A percentile compares a stretch with the other conserved stretches of the same genome.
phyloP scores from a whole-genome alignment of 345 rosid species.

The Garcia nutans region DNA sequence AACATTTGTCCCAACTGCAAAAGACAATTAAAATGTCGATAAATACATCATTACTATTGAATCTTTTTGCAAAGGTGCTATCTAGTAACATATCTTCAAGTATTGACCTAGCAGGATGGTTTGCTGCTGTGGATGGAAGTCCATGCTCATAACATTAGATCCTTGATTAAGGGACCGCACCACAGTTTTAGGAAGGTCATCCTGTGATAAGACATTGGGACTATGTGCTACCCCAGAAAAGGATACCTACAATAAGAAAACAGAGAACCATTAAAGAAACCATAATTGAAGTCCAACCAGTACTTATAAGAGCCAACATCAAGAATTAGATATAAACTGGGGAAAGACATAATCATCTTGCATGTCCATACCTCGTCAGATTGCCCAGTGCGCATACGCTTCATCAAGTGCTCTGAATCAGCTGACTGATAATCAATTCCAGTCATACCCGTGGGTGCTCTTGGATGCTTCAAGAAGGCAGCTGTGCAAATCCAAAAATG shows the following conservation, averaged over 20 bases:
- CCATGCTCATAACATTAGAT: constrained; percentile 54
- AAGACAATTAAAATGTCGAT: constrained; percentile 1
- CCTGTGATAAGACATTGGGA: constrained; percentile 51
- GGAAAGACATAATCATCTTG: not conserved
- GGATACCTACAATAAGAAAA: constrained; percentile 32
- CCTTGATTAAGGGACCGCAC: constrained; percentile 41
- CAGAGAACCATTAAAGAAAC: not conserved
- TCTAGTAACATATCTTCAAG: not conserved
- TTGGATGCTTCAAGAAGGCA: constrained; percentile 62
- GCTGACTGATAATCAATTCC: constrained; percentile 73
- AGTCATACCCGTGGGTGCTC: constrained; percentile 51
- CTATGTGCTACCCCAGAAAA: constrained; percentile 48
- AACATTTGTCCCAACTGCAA: constrained; percentile 49
- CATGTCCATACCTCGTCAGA: constrained; percentile 55
- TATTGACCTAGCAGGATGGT: constrained; percentile 41
- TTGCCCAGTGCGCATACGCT: constrained; percentile 62
- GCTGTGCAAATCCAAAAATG: constrained; percentile 34
- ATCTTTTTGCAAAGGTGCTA: not conserved
- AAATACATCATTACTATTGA: not conserved
- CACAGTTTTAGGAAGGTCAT: constrained; percentile 42
- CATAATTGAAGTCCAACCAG: not conserved
- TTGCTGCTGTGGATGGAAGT: constrained; percentile 53
- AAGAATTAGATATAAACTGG: not conserved
- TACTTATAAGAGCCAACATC: not conserved
- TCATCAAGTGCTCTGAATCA: constrained; percentile 70